phyloP scores from a whole-genome alignment of 176 grass and related monocot genomes.

The Cenchrus americanus region DNA sequence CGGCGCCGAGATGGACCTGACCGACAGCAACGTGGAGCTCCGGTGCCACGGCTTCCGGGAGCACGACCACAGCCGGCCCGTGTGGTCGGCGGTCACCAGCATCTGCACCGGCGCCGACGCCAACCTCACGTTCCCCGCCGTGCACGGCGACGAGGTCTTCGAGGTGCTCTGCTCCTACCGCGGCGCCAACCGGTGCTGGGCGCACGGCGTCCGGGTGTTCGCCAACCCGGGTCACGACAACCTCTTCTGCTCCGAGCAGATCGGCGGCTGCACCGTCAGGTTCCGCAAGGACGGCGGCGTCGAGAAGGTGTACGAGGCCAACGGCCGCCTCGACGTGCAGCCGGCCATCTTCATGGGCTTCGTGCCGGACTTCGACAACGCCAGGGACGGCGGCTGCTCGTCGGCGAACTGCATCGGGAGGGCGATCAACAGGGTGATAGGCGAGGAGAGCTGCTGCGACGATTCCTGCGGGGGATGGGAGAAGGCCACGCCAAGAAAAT shows the following conservation, averaged over 20 bases:
- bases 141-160: slow-evolving; percentile 64
- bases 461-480: slow-evolving; percentile 56
- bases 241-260: slow-evolving; percentile 46
- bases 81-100: slow-evolving; percentile 42
- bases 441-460: slow-evolving; percentile 60
- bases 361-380: slow-evolving; percentile 66
- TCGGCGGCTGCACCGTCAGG: slow-evolving; percentile 51
- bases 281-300: slow-evolving; percentile 64
- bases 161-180: slow-evolving; percentile 68
- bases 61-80: slow-evolving; percentile 41
- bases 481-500: slow-evolving; percentile 22
- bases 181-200: slow-evolving; percentile 65
- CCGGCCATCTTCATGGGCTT: slow-evolving; percentile 60
- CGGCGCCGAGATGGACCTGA: slow-evolving; percentile 59
- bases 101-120: slow-evolving; percentile 39
- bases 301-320: slow-evolving; percentile 56
- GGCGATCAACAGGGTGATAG: slow-evolving; percentile 61
- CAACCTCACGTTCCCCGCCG: slow-evolving; percentile 38
- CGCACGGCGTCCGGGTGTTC: slow-evolving; percentile 54
- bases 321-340: neutral
- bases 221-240: slow-evolving; percentile 58
- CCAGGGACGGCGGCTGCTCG: slow-evolving; percentile 48
- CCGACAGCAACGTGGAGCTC: slow-evolving; percentile 56
- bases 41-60: slow-evolving; percentile 56
- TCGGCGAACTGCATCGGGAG: slow-evolving; percentile 53